A percentile compares a stretch with the other conserved stretches of the same genome.
These are phyloP conservation scores for Pichia cephalocereana DNA, from an alignment of 805 yeast genomes.

Conservation along the genomic window DNA sequence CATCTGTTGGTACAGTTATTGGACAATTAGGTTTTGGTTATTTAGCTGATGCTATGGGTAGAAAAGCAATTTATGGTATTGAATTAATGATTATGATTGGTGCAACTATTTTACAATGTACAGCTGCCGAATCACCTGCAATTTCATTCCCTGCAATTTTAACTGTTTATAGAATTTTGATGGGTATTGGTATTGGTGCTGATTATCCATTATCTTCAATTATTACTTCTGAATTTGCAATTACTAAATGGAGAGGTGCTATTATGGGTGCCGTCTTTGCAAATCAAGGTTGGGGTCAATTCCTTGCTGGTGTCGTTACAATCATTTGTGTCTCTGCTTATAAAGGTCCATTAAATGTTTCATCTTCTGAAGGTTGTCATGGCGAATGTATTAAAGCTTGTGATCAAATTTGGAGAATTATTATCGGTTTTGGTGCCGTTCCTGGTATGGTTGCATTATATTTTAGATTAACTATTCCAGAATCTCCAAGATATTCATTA, in stretches of 20 bases:
- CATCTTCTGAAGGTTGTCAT: constrained; percentile 54
- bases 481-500: constrained; percentile 84
- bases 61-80: constrained; percentile 80
- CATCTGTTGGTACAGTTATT: constrained; percentile 89
- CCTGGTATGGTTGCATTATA: constrained; percentile 81
- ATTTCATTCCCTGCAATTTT: constrained; percentile 67
- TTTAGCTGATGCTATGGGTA: constrained; percentile 72
- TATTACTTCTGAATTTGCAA: constrained; percentile 84
- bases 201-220: constrained; percentile 93
- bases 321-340: constrained; percentile 68
- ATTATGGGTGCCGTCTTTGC: constrained; percentile 95
- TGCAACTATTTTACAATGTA: constrained; percentile 73
- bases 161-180: constrained; percentile 68
- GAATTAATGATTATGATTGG: constrained; percentile 79
- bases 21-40: constrained; percentile 85
- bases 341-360: constrained; percentile 51
- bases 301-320: constrained; percentile 78
- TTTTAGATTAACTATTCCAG: constrained; percentile 90
- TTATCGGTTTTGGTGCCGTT: constrained; percentile 82
- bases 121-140: constrained; percentile 63
- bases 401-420: constrained; percentile 92
- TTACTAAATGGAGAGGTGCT: constrained; percentile 97
- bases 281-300: constrained; percentile 95
- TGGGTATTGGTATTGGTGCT: constrained; percentile 98
- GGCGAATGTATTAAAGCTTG: constrained; percentile 63